Base-by-base conservation (phyloP, 345 rosid genomes). In the Orychophragmus violaceus region DNA sequence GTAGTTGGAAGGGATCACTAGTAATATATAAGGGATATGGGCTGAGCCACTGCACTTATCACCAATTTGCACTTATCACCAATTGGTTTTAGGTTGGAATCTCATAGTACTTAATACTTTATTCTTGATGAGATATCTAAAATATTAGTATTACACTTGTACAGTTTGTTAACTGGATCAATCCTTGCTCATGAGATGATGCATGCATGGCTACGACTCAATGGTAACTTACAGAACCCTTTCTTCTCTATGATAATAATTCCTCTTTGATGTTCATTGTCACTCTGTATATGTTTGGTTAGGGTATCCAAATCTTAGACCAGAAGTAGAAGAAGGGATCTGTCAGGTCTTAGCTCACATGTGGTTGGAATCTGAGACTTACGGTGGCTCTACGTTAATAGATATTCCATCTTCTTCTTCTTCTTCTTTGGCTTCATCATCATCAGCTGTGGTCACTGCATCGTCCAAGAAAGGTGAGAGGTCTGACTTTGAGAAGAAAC, bases 131-230 rank as follows among this genome's bases (percentile, higher is more conserved):
- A 53, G 69, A 51, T 23, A 14, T 50, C 55, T 65, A 7, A 73
- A 2, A 7, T 23, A 11, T 23, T 36, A 16, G 25, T 30, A 3
- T 48, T 36, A 4, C 53, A 49, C 6, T 24, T 64, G 59, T n/a
- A 41, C 82, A 95, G 99, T 78, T 78, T 95, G 81, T 74, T 95
- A 80, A 89, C 99, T 7, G 99, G 99, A 12, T 87, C 99, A 19
- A 95, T 95, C 70, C 84, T 95, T 21, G 98, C 96, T 74, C 99
- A 95, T 74, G 99, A 95, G 78, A 85, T 95, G 96, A 95, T 95
- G 99, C 99, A 95, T 7, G 99, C 99, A 0, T 91, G 97, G 98
- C 99, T 95, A 78, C 85, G 98, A 59, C 91, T 95, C 19, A 82
- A 91, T 71, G 99, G 99, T 94, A 69, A 73, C 32, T 9, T 25